These are phyloP conservation scores for Claviceps spartinae DNA, from an alignment of 2,329 filamentous ascomycete species.

Conservation along the genomic window DNA sequence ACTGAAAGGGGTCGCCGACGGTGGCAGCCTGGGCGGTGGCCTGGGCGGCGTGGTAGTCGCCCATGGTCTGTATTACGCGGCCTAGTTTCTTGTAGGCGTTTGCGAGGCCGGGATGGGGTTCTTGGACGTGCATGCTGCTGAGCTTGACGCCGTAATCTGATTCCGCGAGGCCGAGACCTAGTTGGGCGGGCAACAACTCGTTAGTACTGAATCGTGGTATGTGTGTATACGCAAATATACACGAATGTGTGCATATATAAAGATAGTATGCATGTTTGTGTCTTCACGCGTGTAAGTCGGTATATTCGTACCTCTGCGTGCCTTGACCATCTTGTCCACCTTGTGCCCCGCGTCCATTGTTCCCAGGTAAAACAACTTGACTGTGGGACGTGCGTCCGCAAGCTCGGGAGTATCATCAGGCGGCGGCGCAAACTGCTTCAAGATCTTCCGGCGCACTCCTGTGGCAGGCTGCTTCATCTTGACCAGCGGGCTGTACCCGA, in stretches of 20 bases:
- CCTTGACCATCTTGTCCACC: conserved; percentile 86
- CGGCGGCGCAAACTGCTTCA: conserved; percentile 96
- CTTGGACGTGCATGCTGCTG: conserved; percentile 73
- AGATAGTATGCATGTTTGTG: neutral
- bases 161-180: conserved; percentile 81
- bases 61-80: conserved; percentile 82
- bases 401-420: conserved; percentile 95
- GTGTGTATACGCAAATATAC: too few species aligned
- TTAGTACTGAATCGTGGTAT: neutral
- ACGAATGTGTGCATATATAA: neutral
- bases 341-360: conserved; percentile 97
- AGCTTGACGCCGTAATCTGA: conserved; percentile 89
- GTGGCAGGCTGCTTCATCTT: conserved; percentile 95
- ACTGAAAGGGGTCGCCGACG: conserved; percentile 82
- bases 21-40: conserved; percentile 94
- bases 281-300: neutral
- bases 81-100: conserved; percentile 92
- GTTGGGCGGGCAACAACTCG: neutral
- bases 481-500: conserved; percentile 91
- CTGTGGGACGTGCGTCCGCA: conserved; percentile 73
- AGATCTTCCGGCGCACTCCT: conserved; percentile 81
- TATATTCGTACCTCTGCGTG: conserved; percentile 58
- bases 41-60: conserved; percentile 91
- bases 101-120: conserved; percentile 74
- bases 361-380: conserved; percentile 91